phyloP scores from a whole-genome alignment of 2,329 filamentous ascomycete genomes.

The Beauveria pseudobassiana region DNA sequence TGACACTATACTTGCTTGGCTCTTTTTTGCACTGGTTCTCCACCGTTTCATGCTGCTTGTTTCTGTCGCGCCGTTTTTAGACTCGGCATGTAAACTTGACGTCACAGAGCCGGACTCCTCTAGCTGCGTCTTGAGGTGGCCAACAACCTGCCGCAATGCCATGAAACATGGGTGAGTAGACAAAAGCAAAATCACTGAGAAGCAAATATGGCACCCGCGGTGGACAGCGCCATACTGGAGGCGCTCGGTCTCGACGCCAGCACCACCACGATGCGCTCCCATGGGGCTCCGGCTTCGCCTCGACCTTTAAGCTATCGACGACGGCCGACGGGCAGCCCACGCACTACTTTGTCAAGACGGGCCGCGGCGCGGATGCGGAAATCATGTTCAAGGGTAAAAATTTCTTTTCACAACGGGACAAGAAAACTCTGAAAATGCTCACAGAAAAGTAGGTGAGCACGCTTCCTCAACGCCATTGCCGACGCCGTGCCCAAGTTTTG shows the following conservation, averaged over 20 bases:
- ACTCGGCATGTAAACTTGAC: background rate
- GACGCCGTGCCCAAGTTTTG: constrained; percentile 64
- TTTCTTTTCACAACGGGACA: background rate
- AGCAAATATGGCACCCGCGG: constrained; percentile 32
- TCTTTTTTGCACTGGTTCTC: background rate
- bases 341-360: constrained; percentile 67
- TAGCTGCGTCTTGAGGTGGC: background rate
- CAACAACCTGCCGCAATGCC: no score
- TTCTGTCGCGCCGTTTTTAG: background rate
- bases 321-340: constrained; percentile 40
- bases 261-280: constrained; percentile 46
- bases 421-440: constrained; percentile 35
- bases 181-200: no score
- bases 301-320: constrained; percentile 52
- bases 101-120: background rate
- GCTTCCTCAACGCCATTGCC: constrained; percentile 79
- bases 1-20: background rate
- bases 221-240: constrained; percentile 56
- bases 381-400: constrained; percentile 60
- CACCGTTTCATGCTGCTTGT: no score
- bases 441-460: constrained; percentile 58
- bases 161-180: no score
- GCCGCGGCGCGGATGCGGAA: constrained; percentile 48
- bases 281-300: constrained; percentile 63
- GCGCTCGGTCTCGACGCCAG: constrained; percentile 52